A percentile compares a stretch with the other conserved stretches of the same genome.
Evolutionary conservation across 306 rosid species (phyloP).

Genomic region (Betula pendula): DNA sequence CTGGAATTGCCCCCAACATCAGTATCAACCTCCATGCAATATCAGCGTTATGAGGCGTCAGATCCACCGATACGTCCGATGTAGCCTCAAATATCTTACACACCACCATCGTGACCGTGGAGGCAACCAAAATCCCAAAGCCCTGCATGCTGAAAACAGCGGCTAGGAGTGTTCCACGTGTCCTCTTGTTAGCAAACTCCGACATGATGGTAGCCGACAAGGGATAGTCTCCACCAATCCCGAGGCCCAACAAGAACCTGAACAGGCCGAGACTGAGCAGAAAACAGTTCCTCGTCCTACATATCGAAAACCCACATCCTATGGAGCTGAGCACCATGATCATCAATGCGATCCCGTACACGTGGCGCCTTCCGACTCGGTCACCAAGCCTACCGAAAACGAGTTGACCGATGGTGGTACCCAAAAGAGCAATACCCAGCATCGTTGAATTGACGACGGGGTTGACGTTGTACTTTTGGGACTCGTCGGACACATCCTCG

Average conservation of each 20-base stretch:
- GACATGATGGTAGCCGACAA: slow-evolving; percentile 82
- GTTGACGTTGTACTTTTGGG: background rate
- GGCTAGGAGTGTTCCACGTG: slow-evolving; percentile 74
- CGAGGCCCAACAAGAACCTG: slow-evolving; percentile 66
- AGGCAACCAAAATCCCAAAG: slow-evolving; percentile 62
- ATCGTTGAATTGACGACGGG: slow-evolving; percentile 32
- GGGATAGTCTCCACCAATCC: slow-evolving; percentile 86
- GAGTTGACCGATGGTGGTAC: slow-evolving; percentile 60
- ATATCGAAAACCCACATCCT: slow-evolving; percentile 68
- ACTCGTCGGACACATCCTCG: background rate
- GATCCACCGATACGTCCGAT: background rate
- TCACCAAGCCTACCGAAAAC: slow-evolving; percentile 68
- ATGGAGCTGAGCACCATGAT: slow-evolving; percentile 56
- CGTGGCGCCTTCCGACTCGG: slow-evolving; percentile 50
- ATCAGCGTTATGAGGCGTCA: slow-evolving; percentile 51
- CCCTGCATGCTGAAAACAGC: slow-evolving; percentile 89
- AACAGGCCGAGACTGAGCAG: slow-evolving; percentile 55
- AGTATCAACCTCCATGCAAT: slow-evolving; percentile 74
- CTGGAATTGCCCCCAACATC: slow-evolving; percentile 76
- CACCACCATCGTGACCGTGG: slow-evolving; percentile 56
- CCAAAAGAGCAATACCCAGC: slow-evolving; percentile 43
- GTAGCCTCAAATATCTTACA: slow-evolving; percentile 36
- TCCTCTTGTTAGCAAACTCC: slow-evolving; percentile 73
- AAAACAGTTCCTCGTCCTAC: slow-evolving; percentile 45
- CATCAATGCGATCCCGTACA: slow-evolving; percentile 55